These are phyloP conservation scores for Taxawa tesnikishii DNA, from an alignment of 2,329 filamentous ascomycete species.

Conservation along the genomic window DNA sequence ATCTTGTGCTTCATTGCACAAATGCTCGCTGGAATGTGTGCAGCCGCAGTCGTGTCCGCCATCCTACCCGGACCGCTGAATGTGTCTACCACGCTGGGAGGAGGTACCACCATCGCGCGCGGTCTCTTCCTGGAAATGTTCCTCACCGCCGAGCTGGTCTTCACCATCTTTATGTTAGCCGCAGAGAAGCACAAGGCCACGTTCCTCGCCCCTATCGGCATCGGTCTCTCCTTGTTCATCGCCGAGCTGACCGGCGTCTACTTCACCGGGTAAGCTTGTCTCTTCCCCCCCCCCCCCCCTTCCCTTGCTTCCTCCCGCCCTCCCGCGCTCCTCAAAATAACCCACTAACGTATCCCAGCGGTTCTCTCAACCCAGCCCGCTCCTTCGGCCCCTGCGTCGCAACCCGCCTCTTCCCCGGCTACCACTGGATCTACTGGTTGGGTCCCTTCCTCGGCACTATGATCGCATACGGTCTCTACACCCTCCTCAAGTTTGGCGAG, in stretches of 20 bases:
- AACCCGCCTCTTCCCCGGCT: slow-evolving; percentile 21
- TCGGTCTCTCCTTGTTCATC: slow-evolving; percentile 60
- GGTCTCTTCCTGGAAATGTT: slow-evolving; percentile 58
- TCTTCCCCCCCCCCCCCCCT: too few species aligned
- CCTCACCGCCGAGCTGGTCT: slow-evolving; percentile 49
- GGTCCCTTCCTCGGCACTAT: slow-evolving; percentile 2
- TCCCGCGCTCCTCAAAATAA: too few species aligned
- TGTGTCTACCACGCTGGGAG: slow-evolving; percentile 44
- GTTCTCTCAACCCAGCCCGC: slow-evolving; percentile 28
- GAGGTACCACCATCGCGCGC: slow-evolving; percentile 39
- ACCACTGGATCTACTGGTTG: slow-evolving; percentile 31
- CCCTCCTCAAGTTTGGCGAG: slow-evolving; percentile 26
- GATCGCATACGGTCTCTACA: slow-evolving; percentile 25
- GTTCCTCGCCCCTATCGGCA: slow-evolving; percentile 57
- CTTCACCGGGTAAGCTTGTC: too few species aligned
- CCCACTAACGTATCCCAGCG: too few species aligned
- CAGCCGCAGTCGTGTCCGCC: slow-evolving; percentile 44
- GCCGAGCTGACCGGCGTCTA: slow-evolving; percentile 36
- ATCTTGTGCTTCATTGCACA: slow-evolving; percentile 44
- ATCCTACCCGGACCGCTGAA: slow-evolving; percentile 46
- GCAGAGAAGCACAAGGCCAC: slow-evolving; percentile 64
- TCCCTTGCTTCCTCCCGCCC: too few species aligned
- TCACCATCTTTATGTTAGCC: slow-evolving; percentile 57
- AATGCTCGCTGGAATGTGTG: slow-evolving; percentile 45
- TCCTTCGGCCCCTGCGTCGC: slow-evolving; percentile 29